Evolutionary conservation across 176 grass and related monocot species (phyloP).

Genomic region (Coix lacrymajobi): DNA sequence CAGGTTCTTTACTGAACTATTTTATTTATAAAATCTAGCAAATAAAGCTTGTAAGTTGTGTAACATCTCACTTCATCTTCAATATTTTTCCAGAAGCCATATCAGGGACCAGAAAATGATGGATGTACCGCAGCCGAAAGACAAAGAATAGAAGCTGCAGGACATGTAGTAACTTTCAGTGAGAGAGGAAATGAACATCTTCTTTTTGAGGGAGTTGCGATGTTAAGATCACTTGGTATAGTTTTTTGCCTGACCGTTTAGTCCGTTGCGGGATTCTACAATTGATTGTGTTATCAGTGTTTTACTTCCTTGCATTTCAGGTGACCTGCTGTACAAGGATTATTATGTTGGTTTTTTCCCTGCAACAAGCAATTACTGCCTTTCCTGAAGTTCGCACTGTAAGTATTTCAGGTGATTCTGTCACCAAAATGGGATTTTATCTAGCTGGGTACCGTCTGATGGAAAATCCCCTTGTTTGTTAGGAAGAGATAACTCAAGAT

Average conservation of each 20-base stretch:
- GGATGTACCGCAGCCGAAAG: constrained; percentile 5
- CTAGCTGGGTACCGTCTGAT: neutral
- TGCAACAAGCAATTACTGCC: constrained; percentile 24
- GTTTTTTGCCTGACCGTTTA: neutral
- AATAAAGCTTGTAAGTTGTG: neutral
- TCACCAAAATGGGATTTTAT: neutral
- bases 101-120: too few species aligned
- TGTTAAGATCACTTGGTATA: constrained; percentile 37
- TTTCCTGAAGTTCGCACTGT: constrained; percentile 27
- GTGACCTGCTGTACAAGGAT: constrained; percentile 29
- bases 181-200: neutral
- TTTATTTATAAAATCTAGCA: neutral
- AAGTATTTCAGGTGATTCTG: constrained; percentile 1
- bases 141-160: constrained; percentile 27
- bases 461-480: neutral
- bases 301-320: constrained; percentile 19
- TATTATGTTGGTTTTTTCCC: neutral
- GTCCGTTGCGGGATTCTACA: neutral
- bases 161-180: neutral
- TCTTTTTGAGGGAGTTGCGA: constrained; percentile 16
- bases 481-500: constrained; percentile 30
- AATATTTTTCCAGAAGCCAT: too few species aligned
- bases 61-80: constrained; percentile 26
- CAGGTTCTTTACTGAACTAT: constrained; percentile 27
- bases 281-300: neutral